phyloP scores from a whole-genome alignment of 257 asterid species.

The Ballota nigra region DNA sequence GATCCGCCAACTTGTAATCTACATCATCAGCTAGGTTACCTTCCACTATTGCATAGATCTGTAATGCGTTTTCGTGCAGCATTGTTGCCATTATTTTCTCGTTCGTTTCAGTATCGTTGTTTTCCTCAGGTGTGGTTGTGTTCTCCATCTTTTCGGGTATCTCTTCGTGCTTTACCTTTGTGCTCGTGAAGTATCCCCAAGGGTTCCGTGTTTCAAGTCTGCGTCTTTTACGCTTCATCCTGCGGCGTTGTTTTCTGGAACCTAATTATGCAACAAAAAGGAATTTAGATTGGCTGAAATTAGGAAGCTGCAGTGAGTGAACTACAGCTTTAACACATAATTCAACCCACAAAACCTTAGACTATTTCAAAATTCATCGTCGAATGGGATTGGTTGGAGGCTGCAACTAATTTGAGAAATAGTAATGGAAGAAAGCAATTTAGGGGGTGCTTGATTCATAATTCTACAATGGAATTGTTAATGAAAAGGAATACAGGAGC shows the following conservation, averaged over 20 bases:
- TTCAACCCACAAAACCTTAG: not conserved
- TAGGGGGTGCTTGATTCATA: not conserved
- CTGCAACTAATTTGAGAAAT: not conserved
- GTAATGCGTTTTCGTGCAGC: conserved; percentile 47
- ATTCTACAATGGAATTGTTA: not conserved
- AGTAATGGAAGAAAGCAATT: not conserved
- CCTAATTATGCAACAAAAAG: conserved; percentile 33
- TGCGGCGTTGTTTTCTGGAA: conserved; percentile 55
- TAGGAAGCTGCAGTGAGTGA: too few species aligned
- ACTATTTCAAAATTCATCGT: not conserved
- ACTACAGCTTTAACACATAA: too few species aligned
- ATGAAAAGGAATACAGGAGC: not conserved
- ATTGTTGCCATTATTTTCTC: conserved; percentile 52
- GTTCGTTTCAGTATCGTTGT: conserved; percentile 19
- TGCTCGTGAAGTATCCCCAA: conserved; percentile 59
- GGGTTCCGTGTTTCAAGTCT: conserved; percentile 51
- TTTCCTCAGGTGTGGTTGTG: conserved; percentile 29
- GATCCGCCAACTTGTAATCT: conserved; percentile 42
- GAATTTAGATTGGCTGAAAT: not conserved
- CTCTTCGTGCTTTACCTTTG: conserved; percentile 45
- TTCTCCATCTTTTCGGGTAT: conserved; percentile 14
- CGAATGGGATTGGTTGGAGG: not conserved
- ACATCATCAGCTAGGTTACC: conserved; percentile 49
- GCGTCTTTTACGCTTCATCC: conserved; percentile 50
- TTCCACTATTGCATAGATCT: conserved; percentile 49